Percentiles rank a stretch among this genome's conserved stretches.
phyloP scores from a whole-genome alignment of 768 basidiomycete species.

The Cystofilobasidium bisporidii region DNA sequence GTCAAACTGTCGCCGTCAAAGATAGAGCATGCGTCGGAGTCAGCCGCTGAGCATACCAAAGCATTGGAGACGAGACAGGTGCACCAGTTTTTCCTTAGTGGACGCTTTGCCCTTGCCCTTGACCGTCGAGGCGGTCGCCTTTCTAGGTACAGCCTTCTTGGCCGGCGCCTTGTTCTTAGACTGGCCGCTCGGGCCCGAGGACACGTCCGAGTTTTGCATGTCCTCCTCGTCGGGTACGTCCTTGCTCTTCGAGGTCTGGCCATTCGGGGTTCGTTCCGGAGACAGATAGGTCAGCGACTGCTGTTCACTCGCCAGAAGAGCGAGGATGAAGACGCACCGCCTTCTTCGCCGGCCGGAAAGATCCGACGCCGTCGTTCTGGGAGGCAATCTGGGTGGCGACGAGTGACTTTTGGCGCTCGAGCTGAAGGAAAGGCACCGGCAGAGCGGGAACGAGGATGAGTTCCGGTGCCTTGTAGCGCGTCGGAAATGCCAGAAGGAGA shows the following conservation, averaged over 20 bases:
- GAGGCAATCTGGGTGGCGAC: background rate
- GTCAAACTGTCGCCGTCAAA: slow-evolving; percentile 72
- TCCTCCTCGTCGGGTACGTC: slow-evolving; percentile 33
- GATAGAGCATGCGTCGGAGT: slow-evolving; percentile 41
- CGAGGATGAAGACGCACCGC: background rate
- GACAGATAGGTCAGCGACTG: background rate
- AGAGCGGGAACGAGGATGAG: background rate
- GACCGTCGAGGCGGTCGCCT: slow-evolving; percentile 32
- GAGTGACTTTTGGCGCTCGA: background rate
- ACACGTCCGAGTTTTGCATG: slow-evolving; percentile 40
- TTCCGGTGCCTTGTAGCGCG: background rate
- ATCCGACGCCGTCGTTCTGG: background rate
- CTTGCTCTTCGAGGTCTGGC: background rate
- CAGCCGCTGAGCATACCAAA: slow-evolving; percentile 33
- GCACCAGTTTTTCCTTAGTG: slow-evolving; percentile 51
- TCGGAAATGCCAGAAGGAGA: background rate
- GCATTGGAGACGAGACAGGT: slow-evolving; percentile 23
- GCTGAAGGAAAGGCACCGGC: no score
- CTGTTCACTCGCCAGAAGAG: no score
- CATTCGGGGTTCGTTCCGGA: background rate
- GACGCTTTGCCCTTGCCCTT: slow-evolving; percentile 35
- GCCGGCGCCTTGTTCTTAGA: background rate
- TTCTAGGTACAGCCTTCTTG: slow-evolving; percentile 38
- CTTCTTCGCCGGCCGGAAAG: background rate
- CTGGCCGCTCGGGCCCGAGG: slow-evolving; percentile 25